These are phyloP conservation scores for Pigoraptor vietnamica DNA, from an alignment of 78 protist species.

Conservation along the genomic window DNA sequence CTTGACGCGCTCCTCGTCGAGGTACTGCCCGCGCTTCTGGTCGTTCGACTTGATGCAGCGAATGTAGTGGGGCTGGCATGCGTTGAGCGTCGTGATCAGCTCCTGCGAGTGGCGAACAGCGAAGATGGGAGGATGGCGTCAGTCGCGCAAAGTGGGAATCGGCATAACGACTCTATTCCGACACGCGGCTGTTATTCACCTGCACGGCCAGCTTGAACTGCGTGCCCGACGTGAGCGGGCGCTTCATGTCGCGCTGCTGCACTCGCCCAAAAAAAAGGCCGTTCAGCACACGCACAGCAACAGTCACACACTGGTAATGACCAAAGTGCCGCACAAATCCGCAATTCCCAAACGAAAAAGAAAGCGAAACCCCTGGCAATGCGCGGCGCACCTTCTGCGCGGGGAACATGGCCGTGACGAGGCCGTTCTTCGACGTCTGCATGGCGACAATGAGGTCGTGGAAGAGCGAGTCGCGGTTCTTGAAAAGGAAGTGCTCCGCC, in stretches of 20 bases:
- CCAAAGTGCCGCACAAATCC: no score
- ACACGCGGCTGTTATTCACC: no score
- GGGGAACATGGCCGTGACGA: background rate
- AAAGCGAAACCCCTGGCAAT: no score
- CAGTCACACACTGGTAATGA: no score
- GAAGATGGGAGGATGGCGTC: no score
- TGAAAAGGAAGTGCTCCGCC: background rate
- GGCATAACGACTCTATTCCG: no score
- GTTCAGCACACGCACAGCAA: no score
- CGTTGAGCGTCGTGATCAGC: conserved; percentile 16
- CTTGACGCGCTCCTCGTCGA: background rate
- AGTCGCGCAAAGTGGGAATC: no score
- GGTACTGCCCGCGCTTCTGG: conserved; percentile 4
- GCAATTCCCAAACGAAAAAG: no score
- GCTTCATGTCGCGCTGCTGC: background rate
- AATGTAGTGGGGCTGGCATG: conserved; percentile 65
- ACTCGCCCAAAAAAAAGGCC: no score
- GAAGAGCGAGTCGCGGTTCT: conserved; percentile 16
- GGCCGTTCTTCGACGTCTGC: background rate
- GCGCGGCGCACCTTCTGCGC: background rate
- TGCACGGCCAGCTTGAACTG: background rate
- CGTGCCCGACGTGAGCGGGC: conserved; percentile 7
- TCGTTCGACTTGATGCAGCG: conserved; percentile 88
- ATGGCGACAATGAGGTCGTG: background rate
- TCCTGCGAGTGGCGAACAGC: no score